phyloP scores from a whole-genome alignment of 139 green algal species.

The Astrephomene gubernaculifera region DNA sequence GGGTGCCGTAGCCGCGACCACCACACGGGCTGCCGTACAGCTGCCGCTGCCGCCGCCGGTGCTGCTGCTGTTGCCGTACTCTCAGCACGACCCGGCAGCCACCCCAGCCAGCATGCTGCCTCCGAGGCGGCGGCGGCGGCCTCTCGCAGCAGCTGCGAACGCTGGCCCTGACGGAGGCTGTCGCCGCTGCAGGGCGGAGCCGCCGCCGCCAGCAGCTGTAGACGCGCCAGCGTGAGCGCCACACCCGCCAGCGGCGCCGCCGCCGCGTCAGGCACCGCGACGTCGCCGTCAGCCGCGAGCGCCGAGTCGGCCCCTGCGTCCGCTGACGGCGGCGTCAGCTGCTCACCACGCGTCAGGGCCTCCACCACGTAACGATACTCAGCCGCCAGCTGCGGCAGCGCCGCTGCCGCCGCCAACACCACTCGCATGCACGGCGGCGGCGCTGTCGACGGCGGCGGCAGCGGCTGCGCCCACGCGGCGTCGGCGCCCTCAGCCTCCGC shows the following conservation, averaged over 20 bases:
- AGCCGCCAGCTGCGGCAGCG: background rate
- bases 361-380: background rate
- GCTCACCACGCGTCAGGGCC: background rate
- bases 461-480: background rate
- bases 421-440: background rate
- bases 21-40: too few relatives aligned
- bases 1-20: background rate
- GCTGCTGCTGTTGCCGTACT: too few relatives aligned
- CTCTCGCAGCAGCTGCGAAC: background rate
- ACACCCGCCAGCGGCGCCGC: constrained; percentile 6
- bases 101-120: background rate
- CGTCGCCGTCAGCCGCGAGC: too few relatives aligned
- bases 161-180: background rate
- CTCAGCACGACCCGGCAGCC: background rate
- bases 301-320: background rate
- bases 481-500: too few relatives aligned
- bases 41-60: too few relatives aligned
- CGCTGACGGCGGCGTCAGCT: too few relatives aligned
- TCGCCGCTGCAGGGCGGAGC: background rate
- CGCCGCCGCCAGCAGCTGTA: constrained; percentile 16
- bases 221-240: background rate
- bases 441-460: background rate
- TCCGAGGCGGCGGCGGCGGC: background rate
- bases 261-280: background rate
- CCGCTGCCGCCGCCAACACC: background rate